Percentiles rank a stretch among this genome's conserved stretches.
phyloP scores from a whole-genome alignment of 495 filamentous ascomycete genomes.

The Staphylotrichum tortipilum region DNA sequence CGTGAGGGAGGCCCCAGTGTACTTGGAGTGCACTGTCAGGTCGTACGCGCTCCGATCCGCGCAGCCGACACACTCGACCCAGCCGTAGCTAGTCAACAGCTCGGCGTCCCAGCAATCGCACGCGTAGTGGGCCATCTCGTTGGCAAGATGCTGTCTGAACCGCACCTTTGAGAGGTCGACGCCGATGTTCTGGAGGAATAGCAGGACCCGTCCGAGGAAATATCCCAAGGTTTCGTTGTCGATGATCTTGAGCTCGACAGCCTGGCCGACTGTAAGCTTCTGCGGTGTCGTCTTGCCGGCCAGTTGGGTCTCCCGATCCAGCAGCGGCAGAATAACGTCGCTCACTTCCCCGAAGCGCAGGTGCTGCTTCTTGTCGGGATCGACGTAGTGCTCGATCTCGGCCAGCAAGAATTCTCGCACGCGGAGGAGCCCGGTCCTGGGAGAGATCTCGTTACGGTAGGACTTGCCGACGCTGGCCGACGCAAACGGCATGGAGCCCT shows the following conservation, averaged over 20 bases:
- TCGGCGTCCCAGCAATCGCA: constrained; percentile 66
- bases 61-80: constrained; percentile 52
- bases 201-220: constrained; percentile 54
- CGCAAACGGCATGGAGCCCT: background rate
- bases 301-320: constrained; percentile 50
- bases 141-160: constrained; percentile 63
- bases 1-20: constrained; percentile 48
- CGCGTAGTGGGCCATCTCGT: constrained; percentile 68
- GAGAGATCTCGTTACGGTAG: background rate
- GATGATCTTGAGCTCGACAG: constrained; percentile 49
- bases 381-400: constrained; percentile 1
- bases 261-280: constrained; percentile 49
- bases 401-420: background rate
- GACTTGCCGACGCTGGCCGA: background rate
- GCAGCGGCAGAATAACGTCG: constrained; percentile 22
- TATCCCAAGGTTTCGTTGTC: constrained; percentile 67
- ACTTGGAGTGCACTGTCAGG: constrained; percentile 54
- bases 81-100: constrained; percentile 55
- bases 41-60: constrained; percentile 63
- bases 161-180: constrained; percentile 50
- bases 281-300: constrained; percentile 36
- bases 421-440: background rate
- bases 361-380: background rate
- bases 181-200: constrained; percentile 55
- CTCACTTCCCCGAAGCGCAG: background rate